These are phyloP conservation scores for Globisporangium acanthophoron DNA, from an alignment of 352 stramenopile genomes.

Conservation along the genomic window DNA sequence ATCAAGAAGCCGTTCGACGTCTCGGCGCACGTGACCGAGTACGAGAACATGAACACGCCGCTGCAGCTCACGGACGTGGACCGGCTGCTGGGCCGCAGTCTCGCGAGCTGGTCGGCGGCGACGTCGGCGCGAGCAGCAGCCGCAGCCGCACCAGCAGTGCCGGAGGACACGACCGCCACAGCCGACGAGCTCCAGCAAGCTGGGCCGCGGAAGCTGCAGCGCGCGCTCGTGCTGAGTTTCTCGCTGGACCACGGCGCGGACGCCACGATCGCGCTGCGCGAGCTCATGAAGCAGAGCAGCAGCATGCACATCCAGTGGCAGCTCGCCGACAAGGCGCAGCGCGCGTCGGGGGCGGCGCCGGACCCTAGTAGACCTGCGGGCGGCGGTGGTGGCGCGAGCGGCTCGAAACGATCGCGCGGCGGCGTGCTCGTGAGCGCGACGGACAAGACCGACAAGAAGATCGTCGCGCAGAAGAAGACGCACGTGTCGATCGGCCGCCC, in stretches of 20 bases:
- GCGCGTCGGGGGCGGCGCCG: background rate
- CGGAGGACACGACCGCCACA: background rate
- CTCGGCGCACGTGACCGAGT: conserved; percentile 77
- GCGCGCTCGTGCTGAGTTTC: conserved; percentile 54
- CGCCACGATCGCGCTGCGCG: conserved; percentile 93
- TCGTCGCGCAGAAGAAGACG: conserved; percentile 66
- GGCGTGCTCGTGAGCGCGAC: background rate
- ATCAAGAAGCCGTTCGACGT: conserved; percentile 85
- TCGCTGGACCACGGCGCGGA: conserved; percentile 65
- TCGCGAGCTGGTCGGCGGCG: background rate
- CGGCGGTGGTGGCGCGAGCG: conserved; percentile 2
- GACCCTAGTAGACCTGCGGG: background rate
- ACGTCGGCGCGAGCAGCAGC: background rate
- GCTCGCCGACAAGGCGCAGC: conserved; percentile 19
- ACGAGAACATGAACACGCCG: conserved; percentile 85
- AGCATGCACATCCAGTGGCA: conserved; percentile 72
- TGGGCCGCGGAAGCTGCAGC: conserved; percentile 7
- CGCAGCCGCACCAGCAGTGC: background rate
- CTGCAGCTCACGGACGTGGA: conserved; percentile 90
- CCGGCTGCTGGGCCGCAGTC: conserved; percentile 18
- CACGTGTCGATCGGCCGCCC: conserved; percentile 75
- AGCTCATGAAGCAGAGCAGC: conserved; percentile 94
- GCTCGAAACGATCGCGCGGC: background rate
- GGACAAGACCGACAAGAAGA: conserved; percentile 40
- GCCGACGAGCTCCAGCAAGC: conserved; percentile 1